phyloP scores from a whole-genome alignment of 2,329 filamentous ascomycete species.

The Zymoseptoria tritici region DNA sequence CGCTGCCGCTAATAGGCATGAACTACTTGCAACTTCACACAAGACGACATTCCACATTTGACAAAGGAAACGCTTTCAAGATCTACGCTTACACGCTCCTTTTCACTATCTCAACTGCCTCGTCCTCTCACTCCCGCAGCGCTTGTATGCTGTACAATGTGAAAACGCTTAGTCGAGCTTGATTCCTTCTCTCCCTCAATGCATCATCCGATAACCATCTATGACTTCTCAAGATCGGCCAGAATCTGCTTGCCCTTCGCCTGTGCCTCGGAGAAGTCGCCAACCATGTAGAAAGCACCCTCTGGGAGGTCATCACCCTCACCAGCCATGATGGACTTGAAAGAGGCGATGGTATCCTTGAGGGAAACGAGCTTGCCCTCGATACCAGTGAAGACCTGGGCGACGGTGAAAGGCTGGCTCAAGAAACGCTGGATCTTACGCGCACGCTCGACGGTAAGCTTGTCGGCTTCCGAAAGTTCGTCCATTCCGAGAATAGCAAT shows the following conservation, averaged over 20 bases:
- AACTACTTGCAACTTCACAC: too few relatives aligned
- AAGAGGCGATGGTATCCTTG: conserved; percentile 95
- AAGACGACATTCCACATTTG: background rate
- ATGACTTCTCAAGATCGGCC: conserved; percentile 67
- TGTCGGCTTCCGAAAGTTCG: conserved; percentile 97
- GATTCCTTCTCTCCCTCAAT: conserved; percentile 9
- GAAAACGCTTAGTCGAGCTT: conserved; percentile 16
- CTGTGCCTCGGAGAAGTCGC: conserved; percentile 85
- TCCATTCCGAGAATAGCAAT: conserved; percentile 99
- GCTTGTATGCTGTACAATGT: conserved; percentile 22
- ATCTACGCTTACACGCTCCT: conserved; percentile 21
- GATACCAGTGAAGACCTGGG: conserved; percentile 81
- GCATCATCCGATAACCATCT: conserved; percentile 6
- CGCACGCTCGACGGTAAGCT: conserved; percentile 99
- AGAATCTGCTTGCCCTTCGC: conserved; percentile 99
- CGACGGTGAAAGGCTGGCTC: conserved; percentile 95
- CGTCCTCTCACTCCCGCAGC: conserved; percentile 16
- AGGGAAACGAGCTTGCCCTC: conserved; percentile 95
- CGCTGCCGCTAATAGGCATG: too few relatives aligned
- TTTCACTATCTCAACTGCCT: conserved; percentile 6
- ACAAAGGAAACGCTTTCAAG: conserved; percentile 24
- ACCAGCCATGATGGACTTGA: conserved; percentile 94
- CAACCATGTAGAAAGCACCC: conserved; percentile 96
- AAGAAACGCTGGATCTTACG: conserved; percentile 99
- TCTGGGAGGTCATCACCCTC: conserved; percentile 95